These are phyloP conservation scores for Raddia distichophylla DNA, from an alignment of 176 grass and related monocot genomes.

Conservation along the genomic window DNA sequence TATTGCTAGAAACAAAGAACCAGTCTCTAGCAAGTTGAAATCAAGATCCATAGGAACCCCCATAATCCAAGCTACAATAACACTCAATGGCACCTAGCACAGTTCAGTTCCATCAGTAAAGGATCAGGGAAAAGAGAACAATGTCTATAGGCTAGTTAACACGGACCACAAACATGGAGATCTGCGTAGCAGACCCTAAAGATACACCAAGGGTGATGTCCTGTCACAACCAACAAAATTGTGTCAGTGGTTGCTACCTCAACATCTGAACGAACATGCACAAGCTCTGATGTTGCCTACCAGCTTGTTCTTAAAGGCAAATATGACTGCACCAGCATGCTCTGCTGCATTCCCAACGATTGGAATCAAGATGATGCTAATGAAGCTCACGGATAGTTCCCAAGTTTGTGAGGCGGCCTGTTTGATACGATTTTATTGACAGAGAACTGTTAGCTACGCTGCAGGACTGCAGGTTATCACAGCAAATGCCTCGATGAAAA, in stretches of 20 bases:
- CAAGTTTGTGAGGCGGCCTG: conserved; percentile 73
- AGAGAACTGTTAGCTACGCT: conserved; percentile 33
- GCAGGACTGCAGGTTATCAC: conserved; percentile 40
- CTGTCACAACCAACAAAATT: conserved; percentile 36
- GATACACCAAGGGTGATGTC: conserved; percentile 81
- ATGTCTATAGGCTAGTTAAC: conserved; percentile 26
- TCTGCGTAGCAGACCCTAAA: conserved; percentile 76
- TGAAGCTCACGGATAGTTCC: conserved; percentile 82
- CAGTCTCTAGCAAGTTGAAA: conserved; percentile 78
- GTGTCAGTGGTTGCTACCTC: neutral
- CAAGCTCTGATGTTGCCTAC: conserved; percentile 37
- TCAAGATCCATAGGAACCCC: conserved; percentile 89
- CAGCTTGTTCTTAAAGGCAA: conserved; percentile 78
- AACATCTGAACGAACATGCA: conserved; percentile 4
- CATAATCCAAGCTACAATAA: conserved; percentile 87
- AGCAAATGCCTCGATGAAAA: neutral
- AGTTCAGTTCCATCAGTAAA: conserved; percentile 27
- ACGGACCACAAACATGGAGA: conserved; percentile 90
- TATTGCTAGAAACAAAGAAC: conserved; percentile 76
- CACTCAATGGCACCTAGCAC: conserved; percentile 65
- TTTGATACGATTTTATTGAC: conserved; percentile 7
- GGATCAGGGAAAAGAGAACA: conserved; percentile 11
- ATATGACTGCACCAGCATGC: conserved; percentile 77
- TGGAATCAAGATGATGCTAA: conserved; percentile 74
- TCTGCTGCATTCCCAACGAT: conserved; percentile 88